phyloP scores from a whole-genome alignment of 192 early-diverging fungal genomes.

The Piromyces finnis region DNA sequence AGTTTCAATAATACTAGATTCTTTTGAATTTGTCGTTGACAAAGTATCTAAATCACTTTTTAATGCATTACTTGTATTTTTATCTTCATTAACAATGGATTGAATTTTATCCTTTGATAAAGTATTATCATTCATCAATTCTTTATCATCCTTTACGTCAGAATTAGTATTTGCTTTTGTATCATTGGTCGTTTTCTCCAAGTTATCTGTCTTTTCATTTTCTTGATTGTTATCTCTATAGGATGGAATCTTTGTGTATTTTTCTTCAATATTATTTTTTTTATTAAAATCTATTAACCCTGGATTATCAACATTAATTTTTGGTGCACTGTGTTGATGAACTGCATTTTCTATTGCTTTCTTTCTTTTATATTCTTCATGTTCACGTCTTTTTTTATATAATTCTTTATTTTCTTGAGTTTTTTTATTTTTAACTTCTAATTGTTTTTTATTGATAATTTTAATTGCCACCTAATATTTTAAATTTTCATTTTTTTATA shows the following conservation, averaged over 20 bases:
- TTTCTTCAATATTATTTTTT: background rate
- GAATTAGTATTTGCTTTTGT: too few species aligned
- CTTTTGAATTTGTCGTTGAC: too few species aligned
- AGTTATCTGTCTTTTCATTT: background rate
- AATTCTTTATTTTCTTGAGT: slow-evolving; percentile 1
- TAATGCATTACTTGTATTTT: too few species aligned
- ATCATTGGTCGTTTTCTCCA: too few species aligned
- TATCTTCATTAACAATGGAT: too few species aligned
- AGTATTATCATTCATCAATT: too few species aligned
- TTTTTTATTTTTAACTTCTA: slow-evolving; percentile 7
- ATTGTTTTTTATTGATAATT: slow-evolving; percentile 6
- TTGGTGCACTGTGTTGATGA: background rate
- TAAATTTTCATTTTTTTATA: background rate
- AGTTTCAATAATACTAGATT: too few species aligned
- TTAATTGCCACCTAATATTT: slow-evolving; percentile 5
- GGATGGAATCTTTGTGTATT: background rate
- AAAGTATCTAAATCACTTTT: too few species aligned
- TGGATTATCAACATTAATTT: background rate
- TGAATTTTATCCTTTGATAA: too few species aligned
- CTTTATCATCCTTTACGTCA: too few species aligned
- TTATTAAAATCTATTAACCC: background rate
- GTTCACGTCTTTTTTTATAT: background rate
- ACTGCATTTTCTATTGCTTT: slow-evolving; percentile 1
- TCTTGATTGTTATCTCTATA: background rate
- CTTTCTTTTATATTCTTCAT: slow-evolving; percentile 1